Base-by-base conservation (phyloP, 2,329 filamentous ascomycete species). In the Cryphonectria parasitica region DNA sequence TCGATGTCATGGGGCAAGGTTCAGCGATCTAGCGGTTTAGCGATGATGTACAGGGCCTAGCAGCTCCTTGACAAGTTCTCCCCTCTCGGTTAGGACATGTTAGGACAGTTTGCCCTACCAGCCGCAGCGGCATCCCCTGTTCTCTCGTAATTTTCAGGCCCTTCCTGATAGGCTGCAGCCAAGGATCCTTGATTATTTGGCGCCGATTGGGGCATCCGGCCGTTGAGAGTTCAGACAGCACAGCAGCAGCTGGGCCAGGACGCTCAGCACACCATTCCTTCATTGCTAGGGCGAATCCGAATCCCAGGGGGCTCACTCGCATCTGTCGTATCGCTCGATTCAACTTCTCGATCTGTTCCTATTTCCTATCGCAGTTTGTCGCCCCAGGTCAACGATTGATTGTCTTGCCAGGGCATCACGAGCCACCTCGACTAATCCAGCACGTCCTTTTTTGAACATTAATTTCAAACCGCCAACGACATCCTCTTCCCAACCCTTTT, bases 201-300 rank as follows among this genome's bases (percentile, higher is more conserved):
- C 22, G 41, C 25, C 39, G 62, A 19, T 17, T 31, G 25, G 62
- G 25, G 25, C 25, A 11, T 49, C 52, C 19, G n/a, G n/a, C 63
- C 41, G 41, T 45, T 19, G 25, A 45, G 43, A 4, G 43, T 36
- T 4, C 17, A 31, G 39, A 25, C 41, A 34, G 15, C 39, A n/a
- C 28, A 45, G 34, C 31, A 19, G 13, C 34, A 61, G 58, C 58
- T 45, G 45, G 28, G 60, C 22, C 60, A 31, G n/a, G 22, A 64
- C n/a, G 36, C 63, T 34, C 63, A 64, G 63, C 63, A 64, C 43
- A 34, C 43, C 43, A 64, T 64, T 34, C 63, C 63, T 64, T 64
- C 63, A 39, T 43, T 25, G 61, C 61, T 43, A 62, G 60, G 34
- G 60, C 60, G 31, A 64, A 62, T 39, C 31, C 22, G 25, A 15